Evolutionary conservation across 345 rosid species (phyloP), one percentile per base, ranked within the genome.

Genomic region (Passiflora organensis): DNA sequence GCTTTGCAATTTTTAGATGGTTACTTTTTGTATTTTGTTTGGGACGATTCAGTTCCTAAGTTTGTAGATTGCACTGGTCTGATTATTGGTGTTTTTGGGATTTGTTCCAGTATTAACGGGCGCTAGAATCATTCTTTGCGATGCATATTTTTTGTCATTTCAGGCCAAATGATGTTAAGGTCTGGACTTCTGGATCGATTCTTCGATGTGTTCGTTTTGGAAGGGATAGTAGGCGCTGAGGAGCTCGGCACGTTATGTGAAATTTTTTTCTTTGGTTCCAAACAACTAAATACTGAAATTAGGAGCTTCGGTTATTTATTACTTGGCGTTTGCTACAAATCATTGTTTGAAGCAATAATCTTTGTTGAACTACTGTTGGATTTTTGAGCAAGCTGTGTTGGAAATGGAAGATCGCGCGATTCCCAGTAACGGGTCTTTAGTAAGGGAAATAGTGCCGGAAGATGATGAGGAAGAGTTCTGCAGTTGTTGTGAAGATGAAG

Each of bases 401-500:
- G 57, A 66, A 42, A 87, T 87, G 97, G 84, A 76, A 42, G 73
- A 74, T 60, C 70, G 47, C 62, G 75, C 45, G 12, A 59, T 54
- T 67, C 46, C 69, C 48, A 53, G 59, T 47, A 72, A 62, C 51
- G 72, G 52, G 18, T 70, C 73, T 53, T 75, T 77, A 10, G 48
- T 67, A 39, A 71, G 79, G 69, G 91, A 50, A 69, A 65, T 56
- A 25, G 74, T 52, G 60, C 52, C 63, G 48, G 89, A 80, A 57
- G 89, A 80, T 50, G 94, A 88, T 0, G 96, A 93, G 48, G 99
- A 93, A 36, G 99, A 93, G 21, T 93, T 93, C 56, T 67, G 91
- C 23, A 93, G 99, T 36, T 93, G 96, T 72, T 88, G 90, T 41
- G 99, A 75, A 64, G 98, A 91, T 62, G 91, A 83, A 25, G 98